Base-by-base conservation (phyloP, 164 flowering plant genomes). In the Chloranthus sessilifolius region DNA sequence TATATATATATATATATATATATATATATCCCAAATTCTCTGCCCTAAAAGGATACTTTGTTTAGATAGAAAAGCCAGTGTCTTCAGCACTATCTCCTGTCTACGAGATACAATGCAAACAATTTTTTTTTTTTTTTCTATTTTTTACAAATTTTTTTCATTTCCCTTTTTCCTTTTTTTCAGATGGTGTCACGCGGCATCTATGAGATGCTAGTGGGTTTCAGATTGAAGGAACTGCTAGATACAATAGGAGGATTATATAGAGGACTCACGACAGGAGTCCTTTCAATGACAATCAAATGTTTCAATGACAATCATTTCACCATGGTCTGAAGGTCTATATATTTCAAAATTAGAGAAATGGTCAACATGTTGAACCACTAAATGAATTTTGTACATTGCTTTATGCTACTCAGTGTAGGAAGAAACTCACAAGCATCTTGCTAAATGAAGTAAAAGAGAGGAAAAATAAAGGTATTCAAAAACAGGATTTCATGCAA, bases 211-310 rank as follows among this genome's bases (percentile, higher is more conserved):
- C 50, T 55, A 17, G 43, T 45, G 9, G 44, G 59, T 41, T 43
- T 55, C 59, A 55, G 44, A 34, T 43, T 41, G 23, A 43, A 44
- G 30, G 16, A 40, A 10, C 42, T 55, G 24, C 34, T 55, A 16
- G 40, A 35, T 11, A 24, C 10, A 4, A 55, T 55, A 50, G 59
- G 44, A 44, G 16, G 24, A 8, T 34, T 55, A 8, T 55, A 55
- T 42, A 55, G 50, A 25, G 59, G 59, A 24, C 50, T 55, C 25
- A 55, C 44, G 59, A 50, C 59, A 1, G 59, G 59, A 44, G 4
- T 55, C 11, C 59, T 50, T 9, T 43, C 59, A 8, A 44, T 55
- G 59, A 43, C 59, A 26, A 43, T 55, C 43, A 43, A n/a, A 55
- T 23, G 23, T 55, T 15, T 50, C 59, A 7, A 50, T 50, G 17